Conservation (phyloP, 768 basidiomycete species). For the Amanita subjunquillea region DNA sequence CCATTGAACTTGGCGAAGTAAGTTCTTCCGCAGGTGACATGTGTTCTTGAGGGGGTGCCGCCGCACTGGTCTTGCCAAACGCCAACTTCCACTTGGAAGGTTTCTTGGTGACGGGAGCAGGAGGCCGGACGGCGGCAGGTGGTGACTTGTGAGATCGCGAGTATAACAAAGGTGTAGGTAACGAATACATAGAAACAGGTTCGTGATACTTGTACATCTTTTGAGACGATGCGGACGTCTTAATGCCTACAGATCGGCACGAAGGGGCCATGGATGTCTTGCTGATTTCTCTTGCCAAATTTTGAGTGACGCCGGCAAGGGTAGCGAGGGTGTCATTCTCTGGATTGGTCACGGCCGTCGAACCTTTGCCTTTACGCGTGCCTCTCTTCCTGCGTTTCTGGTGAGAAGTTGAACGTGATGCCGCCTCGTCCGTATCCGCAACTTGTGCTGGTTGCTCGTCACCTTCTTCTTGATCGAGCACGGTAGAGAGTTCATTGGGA, state of each 20-base stretch:
- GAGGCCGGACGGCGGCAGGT: constrained; percentile 9
- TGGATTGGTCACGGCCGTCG: constrained; percentile 21
- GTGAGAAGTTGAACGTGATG: constrained; percentile 58
- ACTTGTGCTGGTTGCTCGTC: constrained; percentile 23
- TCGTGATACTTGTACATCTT: constrained; percentile 25
- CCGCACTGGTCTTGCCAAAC: constrained; percentile 49
- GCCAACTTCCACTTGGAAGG: constrained; percentile 80
- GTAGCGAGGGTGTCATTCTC: constrained; percentile 54
- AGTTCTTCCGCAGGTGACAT: constrained; percentile 30
- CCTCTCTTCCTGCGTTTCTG: constrained; percentile 80
- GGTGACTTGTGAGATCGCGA: constrained; percentile 12
- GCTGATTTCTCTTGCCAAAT: constrained; percentile 77
- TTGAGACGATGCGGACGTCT: constrained; percentile 10
- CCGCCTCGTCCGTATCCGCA: constrained; percentile 6
- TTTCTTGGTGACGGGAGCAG: constrained; percentile 53
- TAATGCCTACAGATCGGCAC: constrained; percentile 20
- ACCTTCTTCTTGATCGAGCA: constrained; percentile 39
- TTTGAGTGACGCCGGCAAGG: constrained; percentile 73
- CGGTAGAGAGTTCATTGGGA: constrained; percentile 38
- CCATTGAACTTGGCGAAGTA: constrained; percentile 19
- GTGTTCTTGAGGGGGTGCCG: constrained; percentile 24
- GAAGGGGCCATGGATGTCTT: constrained; percentile 43
- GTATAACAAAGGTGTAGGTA: constrained; percentile 25
- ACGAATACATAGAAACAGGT: constrained; percentile 34
- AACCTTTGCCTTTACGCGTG: constrained; percentile 71